Evolutionary conservation across 2,329 filamentous ascomycete species (phyloP), one percentile per base, ranked within the genome.

Genomic region (Pyrenophora tritici-repentis): DNA sequence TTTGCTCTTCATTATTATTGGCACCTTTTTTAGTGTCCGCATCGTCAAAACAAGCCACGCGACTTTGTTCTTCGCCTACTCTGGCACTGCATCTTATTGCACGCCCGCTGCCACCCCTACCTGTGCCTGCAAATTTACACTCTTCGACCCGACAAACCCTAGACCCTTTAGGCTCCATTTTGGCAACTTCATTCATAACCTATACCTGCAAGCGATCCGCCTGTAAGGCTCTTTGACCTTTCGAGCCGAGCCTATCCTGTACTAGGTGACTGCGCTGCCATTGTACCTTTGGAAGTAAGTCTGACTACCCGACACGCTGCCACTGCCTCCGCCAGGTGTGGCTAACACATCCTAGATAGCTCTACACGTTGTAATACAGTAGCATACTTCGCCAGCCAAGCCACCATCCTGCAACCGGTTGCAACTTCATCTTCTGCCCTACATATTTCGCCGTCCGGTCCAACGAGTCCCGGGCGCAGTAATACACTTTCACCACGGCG

Each of bases 401-500:
- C 61, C 51, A 59, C 58, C 60, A 53, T 44, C 36, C 59, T 62
- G 59, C 63, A 59, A 58, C 59, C 56, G 57, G 61, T 61, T 65
- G 61, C 56, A 61, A 53, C 56, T 66, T 63, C 64, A 66, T 56
- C 62, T 71, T 73, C 67, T 52, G 54, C 61, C 67, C 54, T 68
- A 68, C 60, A 68, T 68, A 69, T 66, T 71, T 70, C 59, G 65
- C 64, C 61, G 73, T 75, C 73, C 73, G 70, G 70, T 72, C 63
- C 68, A 66, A 60, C 47, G 67, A 68, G 63, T 67, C 71, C 78
- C 79, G 83, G 81, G 80, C 81, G 79, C 67, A 66, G 81, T 84
- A 82, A 81, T 75, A 78, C 79, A 81, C 56, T 60, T 63, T 83
- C 87, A 91, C 83, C 84, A 92, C 88, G 88, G 88, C 89, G 81